Percentiles rank a stretch among this genome's conserved stretches.
These are phyloP conservation scores for Puccinia coronata DNA, from an alignment of 1,284 basidiomycete genomes.

Conservation along the genomic window DNA sequence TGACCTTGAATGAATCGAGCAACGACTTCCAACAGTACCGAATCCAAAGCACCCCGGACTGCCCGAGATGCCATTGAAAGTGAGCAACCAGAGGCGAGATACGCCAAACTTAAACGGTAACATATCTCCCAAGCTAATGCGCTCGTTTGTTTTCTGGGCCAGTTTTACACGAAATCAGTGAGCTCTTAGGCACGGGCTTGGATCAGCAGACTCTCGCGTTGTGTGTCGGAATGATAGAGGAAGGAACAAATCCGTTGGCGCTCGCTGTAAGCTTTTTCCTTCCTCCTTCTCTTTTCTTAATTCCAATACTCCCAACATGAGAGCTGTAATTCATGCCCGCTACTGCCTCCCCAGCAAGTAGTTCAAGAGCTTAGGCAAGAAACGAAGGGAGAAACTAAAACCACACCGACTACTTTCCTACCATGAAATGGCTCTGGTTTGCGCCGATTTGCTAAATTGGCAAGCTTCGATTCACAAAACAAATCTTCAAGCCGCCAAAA, in stretches of 20 bases:
- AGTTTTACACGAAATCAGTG: conserved; percentile 45
- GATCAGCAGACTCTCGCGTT: conserved; percentile 50
- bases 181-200: conserved; percentile 46
- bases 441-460: not conserved
- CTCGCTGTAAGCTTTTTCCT: conserved; percentile 51
- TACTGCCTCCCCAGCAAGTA: not conserved
- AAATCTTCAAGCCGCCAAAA: no score
- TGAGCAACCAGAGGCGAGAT: not conserved
- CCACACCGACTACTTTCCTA: not conserved
- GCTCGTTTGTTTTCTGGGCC: not conserved
- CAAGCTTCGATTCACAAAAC: no score
- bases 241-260: conserved; percentile 50
- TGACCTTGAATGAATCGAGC: not conserved
- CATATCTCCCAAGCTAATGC: not conserved
- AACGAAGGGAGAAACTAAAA: not conserved
- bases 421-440: no score
- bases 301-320: not conserved
- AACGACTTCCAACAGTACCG: not conserved
- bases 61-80: conserved; percentile 33
- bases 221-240: conserved; percentile 50
- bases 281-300: not conserved
- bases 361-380: conserved; percentile 39
- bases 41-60: not conserved
- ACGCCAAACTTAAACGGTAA: not conserved
- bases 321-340: not conserved